Evolutionary conservation across 768 basidiomycete genomes (phyloP).

Genomic region (Phaffia australis): DNA sequence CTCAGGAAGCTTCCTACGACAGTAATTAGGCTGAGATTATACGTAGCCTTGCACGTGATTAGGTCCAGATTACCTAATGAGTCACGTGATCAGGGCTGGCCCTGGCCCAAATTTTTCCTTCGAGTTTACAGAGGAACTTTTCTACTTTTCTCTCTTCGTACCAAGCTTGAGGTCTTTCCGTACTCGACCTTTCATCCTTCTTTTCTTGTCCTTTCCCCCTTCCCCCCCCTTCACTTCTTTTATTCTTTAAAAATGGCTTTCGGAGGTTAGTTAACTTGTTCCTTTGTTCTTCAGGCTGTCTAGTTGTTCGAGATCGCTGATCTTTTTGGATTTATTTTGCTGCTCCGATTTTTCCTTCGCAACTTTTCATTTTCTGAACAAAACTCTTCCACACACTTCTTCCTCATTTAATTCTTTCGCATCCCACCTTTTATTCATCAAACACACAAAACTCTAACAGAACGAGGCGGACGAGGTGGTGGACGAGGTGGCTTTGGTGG

Average conservation of each 20-base stretch:
- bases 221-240: neutral
- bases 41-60: no score
- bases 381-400: neutral
- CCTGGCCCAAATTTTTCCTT: no score
- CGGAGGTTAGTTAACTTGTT: slow-evolving; percentile 8
- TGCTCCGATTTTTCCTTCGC: neutral
- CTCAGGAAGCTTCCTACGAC: no score
- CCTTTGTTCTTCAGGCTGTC: neutral
- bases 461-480: slow-evolving; percentile 4
- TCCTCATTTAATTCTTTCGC: no score
- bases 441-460: neutral
- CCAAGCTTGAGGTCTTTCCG: no score
- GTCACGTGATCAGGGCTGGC: no score
- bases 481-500: slow-evolving; percentile 13
- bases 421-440: neutral
- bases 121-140: no score
- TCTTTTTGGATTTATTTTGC: neutral
- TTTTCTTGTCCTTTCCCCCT: neutral
- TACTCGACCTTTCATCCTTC: neutral
- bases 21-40: no score
- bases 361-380: neutral
- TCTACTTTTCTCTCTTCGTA: no score
- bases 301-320: neutral
- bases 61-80: no score
- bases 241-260: slow-evolving; percentile 4